A percentile compares a stretch with the other conserved stretches of the same genome.
These are phyloP conservation scores for Botrytis pseudocinerea DNA, from an alignment of 2,329 filamentous ascomycete genomes.

Conservation along the genomic window DNA sequence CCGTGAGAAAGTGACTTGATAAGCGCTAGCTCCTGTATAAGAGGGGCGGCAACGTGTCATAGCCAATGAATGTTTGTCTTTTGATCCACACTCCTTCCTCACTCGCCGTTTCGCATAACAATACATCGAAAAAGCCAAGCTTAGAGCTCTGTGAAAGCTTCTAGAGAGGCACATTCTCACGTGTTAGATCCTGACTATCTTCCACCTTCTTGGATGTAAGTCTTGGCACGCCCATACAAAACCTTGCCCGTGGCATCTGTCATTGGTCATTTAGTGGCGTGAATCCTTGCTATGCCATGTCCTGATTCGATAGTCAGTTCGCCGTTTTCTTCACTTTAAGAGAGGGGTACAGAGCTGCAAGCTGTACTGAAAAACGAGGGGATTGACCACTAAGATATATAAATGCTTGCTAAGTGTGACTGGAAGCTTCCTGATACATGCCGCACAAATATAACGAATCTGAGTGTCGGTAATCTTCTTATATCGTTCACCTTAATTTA, in stretches of 20 bases:
- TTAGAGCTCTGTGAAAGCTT: background rate
- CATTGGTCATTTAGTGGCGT: constrained; percentile 20
- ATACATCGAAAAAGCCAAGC: constrained; percentile 5
- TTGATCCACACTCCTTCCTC: background rate
- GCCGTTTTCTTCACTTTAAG: constrained; percentile 17
- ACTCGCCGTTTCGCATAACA: constrained; percentile 7
- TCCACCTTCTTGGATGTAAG: background rate
- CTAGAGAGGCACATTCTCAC: constrained; percentile 13
- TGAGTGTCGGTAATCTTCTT: constrained; percentile 21
- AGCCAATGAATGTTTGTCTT: constrained; percentile 12
- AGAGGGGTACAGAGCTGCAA: background rate
- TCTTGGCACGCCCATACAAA: constrained; percentile 2
- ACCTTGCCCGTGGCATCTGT: constrained; percentile 16
- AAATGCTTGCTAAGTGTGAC: constrained; percentile 10
- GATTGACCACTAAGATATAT: constrained; percentile 17
- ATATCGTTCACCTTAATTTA: constrained; percentile 15
- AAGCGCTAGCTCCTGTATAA: constrained; percentile 19
- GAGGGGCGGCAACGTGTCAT: background rate
- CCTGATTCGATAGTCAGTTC: constrained; percentile 16
- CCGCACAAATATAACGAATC: constrained; percentile 15
- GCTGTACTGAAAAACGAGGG: constrained; percentile 9
- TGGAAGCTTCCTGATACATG: constrained; percentile 9
- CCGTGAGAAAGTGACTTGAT: constrained; percentile 19
- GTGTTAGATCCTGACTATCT: constrained; percentile 5
- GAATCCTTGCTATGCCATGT: background rate